phyloP scores from a whole-genome alignment of 768 basidiomycete genomes.

The Lactarius sanguifluus region DNA sequence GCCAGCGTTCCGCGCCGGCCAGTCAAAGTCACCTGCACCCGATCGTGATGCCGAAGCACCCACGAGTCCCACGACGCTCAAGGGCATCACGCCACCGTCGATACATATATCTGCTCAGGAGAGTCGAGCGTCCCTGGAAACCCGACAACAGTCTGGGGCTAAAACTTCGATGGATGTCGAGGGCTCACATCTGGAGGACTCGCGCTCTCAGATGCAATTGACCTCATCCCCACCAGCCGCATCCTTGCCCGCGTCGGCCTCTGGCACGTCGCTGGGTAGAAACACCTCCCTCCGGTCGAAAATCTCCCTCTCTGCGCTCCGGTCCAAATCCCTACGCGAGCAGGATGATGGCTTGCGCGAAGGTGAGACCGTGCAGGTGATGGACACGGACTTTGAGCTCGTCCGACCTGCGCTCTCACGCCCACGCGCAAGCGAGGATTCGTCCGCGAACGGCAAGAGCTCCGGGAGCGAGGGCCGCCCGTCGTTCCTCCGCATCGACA shows the following conservation, averaged over 20 bases:
- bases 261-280: slow-evolving; percentile 37
- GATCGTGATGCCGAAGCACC: slow-evolving; percentile 7
- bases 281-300: slow-evolving; percentile 52
- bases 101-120: slow-evolving; percentile 18
- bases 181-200: slow-evolving; percentile 40
- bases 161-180: slow-evolving; percentile 29
- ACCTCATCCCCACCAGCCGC: slow-evolving; percentile 43
- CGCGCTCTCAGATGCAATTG: slow-evolving; percentile 39
- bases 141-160: slow-evolving; percentile 22
- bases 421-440: slow-evolving; percentile 55
- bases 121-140: slow-evolving; percentile 4
- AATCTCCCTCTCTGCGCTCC: slow-evolving; percentile 66
- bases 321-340: slow-evolving; percentile 41
- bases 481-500: slow-evolving; percentile 34
- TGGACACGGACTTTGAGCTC: slow-evolving; percentile 82
- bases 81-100: slow-evolving; percentile 1
- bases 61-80: not conserved
- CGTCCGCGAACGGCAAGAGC: slow-evolving; percentile 32
- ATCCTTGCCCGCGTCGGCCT: slow-evolving; percentile 40
- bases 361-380: slow-evolving; percentile 61
- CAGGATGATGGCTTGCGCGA: slow-evolving; percentile 36
- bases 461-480: slow-evolving; percentile 22
- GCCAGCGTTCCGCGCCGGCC: slow-evolving; percentile 12
- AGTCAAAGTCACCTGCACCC: not conserved
- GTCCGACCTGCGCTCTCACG: slow-evolving; percentile 58